Conservation (phyloP, 345 rosid species). For the Citrus glauca region DNA sequence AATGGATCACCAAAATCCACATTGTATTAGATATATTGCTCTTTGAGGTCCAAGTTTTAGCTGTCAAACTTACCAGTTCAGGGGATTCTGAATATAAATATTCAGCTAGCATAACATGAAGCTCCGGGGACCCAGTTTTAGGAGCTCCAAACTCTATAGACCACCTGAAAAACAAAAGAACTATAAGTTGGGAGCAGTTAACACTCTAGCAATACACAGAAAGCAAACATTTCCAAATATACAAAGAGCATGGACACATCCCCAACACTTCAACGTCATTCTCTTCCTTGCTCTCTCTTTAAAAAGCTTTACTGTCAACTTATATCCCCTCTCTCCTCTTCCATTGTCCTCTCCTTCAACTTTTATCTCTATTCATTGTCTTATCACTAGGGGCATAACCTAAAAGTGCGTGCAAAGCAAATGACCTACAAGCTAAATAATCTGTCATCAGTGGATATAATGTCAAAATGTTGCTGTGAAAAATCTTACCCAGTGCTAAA, state of each 20-base stretch:
- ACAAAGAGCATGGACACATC: neutral
- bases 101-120: constrained; percentile 87
- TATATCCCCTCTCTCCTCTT: neutral
- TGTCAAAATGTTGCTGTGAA: neutral
- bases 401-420: neutral
- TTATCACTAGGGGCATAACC: neutral
- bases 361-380: neutral
- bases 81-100: constrained; percentile 85
- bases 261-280: neutral
- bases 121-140: constrained; percentile 62
- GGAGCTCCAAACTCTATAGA: constrained; percentile 77
- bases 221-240: neutral
- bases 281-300: neutral
- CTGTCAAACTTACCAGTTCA: constrained; percentile 63
- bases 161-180: constrained; percentile 59
- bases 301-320: neutral
- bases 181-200: neutral
- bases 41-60: neutral
- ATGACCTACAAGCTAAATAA: neutral
- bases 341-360: neutral
- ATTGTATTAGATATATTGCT: neutral
- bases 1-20: constrained; percentile 2
- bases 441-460: neutral
- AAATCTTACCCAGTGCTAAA: neutral
- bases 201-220: neutral